Base-by-base conservation (phyloP, 768 basidiomycete species). In the Phylloporus arenicola region DNA sequence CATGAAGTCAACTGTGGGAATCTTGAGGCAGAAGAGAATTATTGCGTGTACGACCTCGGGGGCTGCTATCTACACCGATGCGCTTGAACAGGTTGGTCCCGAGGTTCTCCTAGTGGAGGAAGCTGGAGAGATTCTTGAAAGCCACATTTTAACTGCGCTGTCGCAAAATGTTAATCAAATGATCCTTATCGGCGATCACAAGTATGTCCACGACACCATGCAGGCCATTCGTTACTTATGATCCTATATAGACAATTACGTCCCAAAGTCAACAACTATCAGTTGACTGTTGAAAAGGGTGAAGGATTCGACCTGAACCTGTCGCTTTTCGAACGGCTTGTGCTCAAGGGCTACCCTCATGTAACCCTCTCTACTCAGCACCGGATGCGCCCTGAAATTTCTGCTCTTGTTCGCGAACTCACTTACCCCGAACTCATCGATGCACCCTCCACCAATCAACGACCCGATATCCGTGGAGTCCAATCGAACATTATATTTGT, bases 381-480 rank as follows among this genome's bases (percentile, higher is more conserved):
- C 57, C 78, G 85, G 22, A 87, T 87, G 85, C 73, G 85, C 0
- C 85, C 85, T 0, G 82, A 86, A 51, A 86, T 87, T 6, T 82
- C 86, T 9, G 57, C 72, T 0, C 71, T 86, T 13, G 74, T 87
- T 31, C 76, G 86, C 10, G 58, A 70, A 6, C 73, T 87, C 16
- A 86, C 84, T 0, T 86, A 87, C 52, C 82, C 81, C 0, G 80
- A 83, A 19, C 77, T 87, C 10, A 48, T 68, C 0, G 86, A 87
- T 51, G 82, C 80, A 0, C 60, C 71, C 1, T 60, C 50, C 4
- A 86, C 85, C 0, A 14, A 59, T 16, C 67, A 68, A 30, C 75
- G 83, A 3, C 72, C 77, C 0, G 57, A 80, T 48, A 63, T 85
- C 17, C 72, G 70, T 0, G 85, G 85, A 2, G 57, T 86, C 0